A percentile compares a stretch with the other conserved stretches of the same genome.
Evolutionary conservation across 1,139 yeast genomes (phyloP).

Genomic region (Pichia norvegensis): DNA sequence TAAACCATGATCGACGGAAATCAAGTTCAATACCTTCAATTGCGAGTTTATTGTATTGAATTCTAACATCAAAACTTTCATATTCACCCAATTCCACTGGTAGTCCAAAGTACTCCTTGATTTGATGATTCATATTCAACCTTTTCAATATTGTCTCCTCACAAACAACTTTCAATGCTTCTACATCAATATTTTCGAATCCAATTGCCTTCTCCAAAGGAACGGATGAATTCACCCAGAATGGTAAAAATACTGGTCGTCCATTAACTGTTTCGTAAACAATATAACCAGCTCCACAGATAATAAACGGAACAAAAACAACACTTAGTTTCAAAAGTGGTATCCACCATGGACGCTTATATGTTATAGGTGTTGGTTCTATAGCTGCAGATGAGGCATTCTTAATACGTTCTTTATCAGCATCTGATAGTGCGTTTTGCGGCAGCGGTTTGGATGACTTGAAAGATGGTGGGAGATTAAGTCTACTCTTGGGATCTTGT

Average conservation of each 20-base stretch:
- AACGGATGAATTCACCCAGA: conserved; percentile 22
- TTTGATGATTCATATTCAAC: conserved; percentile 24
- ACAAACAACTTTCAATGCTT: conserved; percentile 19
- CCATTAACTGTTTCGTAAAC: conserved; percentile 23
- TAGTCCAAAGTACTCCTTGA: conserved; percentile 24
- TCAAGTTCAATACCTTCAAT: conserved; percentile 27
- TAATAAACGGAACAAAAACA: conserved; percentile 13
- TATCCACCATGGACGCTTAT: conserved; percentile 14
- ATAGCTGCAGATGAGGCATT: neutral
- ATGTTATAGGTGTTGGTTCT: conserved; percentile 4
- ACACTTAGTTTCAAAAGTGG: conserved; percentile 13
- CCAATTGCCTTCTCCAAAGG: conserved; percentile 24
- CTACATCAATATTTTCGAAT: conserved; percentile 22
- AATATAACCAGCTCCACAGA: conserved; percentile 21
- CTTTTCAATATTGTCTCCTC: conserved; percentile 20
- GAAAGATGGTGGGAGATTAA: conserved; percentile 16
- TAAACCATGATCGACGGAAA: conserved; percentile 23
- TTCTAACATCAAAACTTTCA: conserved; percentile 22
- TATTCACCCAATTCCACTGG: conserved; percentile 25
- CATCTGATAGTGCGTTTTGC: conserved; percentile 10
- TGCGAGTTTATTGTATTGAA: conserved; percentile 23
- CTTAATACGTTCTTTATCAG: conserved; percentile 9
- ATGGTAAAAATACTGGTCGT: conserved; percentile 26
- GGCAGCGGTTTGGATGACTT: conserved; percentile 13
- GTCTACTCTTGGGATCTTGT: neutral